Percentiles rank a stretch among this genome's conserved stretches.
These are phyloP conservation scores for Alliaria petiolata DNA, from an alignment of 345 rosid genomes.

Conservation along the genomic window DNA sequence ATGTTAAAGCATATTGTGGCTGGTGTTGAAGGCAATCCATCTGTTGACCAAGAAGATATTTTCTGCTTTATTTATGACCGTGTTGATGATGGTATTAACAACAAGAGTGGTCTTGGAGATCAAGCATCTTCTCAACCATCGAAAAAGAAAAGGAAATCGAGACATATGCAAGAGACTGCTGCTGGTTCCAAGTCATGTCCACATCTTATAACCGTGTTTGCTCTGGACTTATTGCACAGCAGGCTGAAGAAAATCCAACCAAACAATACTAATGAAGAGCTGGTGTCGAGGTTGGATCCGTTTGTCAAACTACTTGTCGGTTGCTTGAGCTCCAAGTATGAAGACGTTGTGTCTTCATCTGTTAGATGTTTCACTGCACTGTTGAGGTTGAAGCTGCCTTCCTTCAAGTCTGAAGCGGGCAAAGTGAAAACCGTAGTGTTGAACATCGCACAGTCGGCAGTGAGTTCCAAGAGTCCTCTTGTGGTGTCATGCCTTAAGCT, in stretches of 20 bases:
- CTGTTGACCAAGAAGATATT: conserved; percentile 65
- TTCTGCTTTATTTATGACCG: conserved; percentile 58
- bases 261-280: conserved; percentile 38
- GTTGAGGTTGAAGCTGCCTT: conserved; percentile 63
- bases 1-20: conserved; percentile 63
- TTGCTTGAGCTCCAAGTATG: conserved; percentile 77
- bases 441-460: conserved; percentile 42
- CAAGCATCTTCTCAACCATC: conserved; percentile 20
- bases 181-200: conserved; percentile 41
- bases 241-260: conserved; percentile 50
- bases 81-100: conserved; percentile 48
- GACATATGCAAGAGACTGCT: conserved; percentile 23
- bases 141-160: conserved; percentile 15
- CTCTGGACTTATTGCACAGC: conserved; percentile 56
- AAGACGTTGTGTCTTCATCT: conserved; percentile 63
- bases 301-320: conserved; percentile 58
- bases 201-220: conserved; percentile 65
- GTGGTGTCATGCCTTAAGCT: conserved; percentile 70
- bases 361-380: conserved; percentile 63
- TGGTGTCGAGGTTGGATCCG: conserved; percentile 75
- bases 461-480: conserved; percentile 46
- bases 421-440: conserved; percentile 53
- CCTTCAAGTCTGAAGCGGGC: conserved; percentile 60
- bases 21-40: conserved; percentile 74
- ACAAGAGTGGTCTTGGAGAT: conserved; percentile 35